Percentiles rank a stretch among this genome's conserved stretches.
Conservation (phyloP, 208 protist species). For the Angomonas deanei region DNA sequence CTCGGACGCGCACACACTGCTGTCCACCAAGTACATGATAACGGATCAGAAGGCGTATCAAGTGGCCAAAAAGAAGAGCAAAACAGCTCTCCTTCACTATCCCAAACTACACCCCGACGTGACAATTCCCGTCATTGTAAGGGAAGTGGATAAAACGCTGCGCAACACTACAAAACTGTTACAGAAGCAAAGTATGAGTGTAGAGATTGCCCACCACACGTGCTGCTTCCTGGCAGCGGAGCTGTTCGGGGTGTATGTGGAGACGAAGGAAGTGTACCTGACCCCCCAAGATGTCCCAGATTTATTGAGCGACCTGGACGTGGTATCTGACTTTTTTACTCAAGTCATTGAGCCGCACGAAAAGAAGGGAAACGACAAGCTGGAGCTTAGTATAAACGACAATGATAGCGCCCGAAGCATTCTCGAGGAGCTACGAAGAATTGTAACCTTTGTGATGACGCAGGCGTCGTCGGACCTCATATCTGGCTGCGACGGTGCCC, state of each 20-base stretch:
- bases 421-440: constrained; percentile 31
- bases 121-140: constrained; percentile 18
- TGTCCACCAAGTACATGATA: constrained; percentile 7
- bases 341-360: neutral
- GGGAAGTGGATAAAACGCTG: constrained; percentile 4
- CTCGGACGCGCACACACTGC: neutral
- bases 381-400: neutral
- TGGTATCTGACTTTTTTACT: constrained; percentile 25
- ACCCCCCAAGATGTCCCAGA: constrained; percentile 24
- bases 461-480: constrained; percentile 36
- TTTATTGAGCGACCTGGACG: constrained; percentile 35
- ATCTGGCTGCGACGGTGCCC: constrained; percentile 42
- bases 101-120: constrained; percentile 14
- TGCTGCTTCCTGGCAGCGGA: constrained; percentile 31
- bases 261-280: constrained; percentile 33
- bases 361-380: neutral
- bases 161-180: neutral
- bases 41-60: neutral
- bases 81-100: constrained; percentile 3
- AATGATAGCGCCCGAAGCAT: constrained; percentile 8
- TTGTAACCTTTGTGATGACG: constrained; percentile 55
- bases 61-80: constrained; percentile 24
- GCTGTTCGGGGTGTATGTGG: constrained; percentile 36
- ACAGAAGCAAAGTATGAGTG: neutral
- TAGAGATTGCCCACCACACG: constrained; percentile 13